Evolutionary conservation across 2,329 filamentous ascomycete genomes (phyloP).

Genomic region (Hypoxylon sp.): DNA sequence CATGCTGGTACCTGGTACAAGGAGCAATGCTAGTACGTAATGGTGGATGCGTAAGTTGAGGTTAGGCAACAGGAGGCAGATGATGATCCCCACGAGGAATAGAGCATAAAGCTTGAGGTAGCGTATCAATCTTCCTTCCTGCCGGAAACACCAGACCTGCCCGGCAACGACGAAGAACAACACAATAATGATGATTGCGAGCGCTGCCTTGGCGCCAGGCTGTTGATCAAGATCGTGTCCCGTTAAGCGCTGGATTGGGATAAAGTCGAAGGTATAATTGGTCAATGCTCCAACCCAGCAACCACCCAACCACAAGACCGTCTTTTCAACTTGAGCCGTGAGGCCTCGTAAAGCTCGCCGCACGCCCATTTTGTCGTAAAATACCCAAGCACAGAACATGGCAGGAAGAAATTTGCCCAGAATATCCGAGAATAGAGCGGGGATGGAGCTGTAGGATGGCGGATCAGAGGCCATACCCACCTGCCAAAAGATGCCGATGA

Average conservation of each 20-base stretch:
- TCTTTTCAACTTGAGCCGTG: conserved; percentile 89
- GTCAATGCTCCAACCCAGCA: conserved; percentile 93
- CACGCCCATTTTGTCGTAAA: conserved; percentile 87
- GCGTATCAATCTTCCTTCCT: conserved; percentile 83
- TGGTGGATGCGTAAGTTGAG: conserved; percentile 90
- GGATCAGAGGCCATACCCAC: conserved; percentile 92
- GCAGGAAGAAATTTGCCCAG: conserved; percentile 88
- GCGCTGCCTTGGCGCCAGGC: conserved; percentile 86
- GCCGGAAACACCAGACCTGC: conserved; percentile 88
- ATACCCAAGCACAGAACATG: conserved; percentile 87
- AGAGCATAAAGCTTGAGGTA: conserved; percentile 84
- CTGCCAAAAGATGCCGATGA: conserved; percentile 88
- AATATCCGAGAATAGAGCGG: conserved; percentile 81
- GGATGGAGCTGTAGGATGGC: conserved; percentile 76
- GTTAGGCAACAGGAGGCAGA: conserved; percentile 79
- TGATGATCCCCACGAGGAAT: conserved; percentile 75
- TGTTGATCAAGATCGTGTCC: conserved; percentile 90
- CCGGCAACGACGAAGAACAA: conserved; percentile 77
- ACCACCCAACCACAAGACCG: conserved; percentile 88
- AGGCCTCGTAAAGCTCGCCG: conserved; percentile 79
- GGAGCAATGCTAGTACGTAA: conserved; percentile 88
- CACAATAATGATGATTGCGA: conserved; percentile 81
- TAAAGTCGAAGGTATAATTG: conserved; percentile 95
- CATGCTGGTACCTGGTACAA: conserved; percentile 89
- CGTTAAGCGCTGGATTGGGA: conserved; percentile 93